Percentiles rank a stretch among this genome's conserved stretches.
Conservation (phyloP, 345 rosid genomes). For the Populus nigra region DNA sequence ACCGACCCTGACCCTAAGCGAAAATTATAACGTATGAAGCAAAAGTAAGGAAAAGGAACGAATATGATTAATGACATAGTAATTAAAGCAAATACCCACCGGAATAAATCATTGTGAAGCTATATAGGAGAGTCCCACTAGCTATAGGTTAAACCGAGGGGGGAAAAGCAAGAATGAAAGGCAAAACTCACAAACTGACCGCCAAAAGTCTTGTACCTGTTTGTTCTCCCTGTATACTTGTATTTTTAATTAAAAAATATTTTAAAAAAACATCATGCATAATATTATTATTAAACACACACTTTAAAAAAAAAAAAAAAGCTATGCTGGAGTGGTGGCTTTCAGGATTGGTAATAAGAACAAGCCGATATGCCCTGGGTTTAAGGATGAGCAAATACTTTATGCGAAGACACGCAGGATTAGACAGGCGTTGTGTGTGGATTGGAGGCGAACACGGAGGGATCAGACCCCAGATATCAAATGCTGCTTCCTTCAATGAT, state of each 20-base stretch:
- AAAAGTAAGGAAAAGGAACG: neutral
- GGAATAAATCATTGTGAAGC: slow-evolving; percentile 15
- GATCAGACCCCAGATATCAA: slow-evolving; percentile 21
- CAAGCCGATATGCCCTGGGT: neutral
- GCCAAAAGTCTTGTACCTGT: neutral
- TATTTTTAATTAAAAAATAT: no score
- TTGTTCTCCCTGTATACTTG: neutral
- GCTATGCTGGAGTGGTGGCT: neutral
- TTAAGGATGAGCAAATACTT: neutral
- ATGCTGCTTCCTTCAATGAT: slow-evolving; percentile 17
- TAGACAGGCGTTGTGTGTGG: slow-evolving; percentile 18
- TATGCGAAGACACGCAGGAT: neutral
- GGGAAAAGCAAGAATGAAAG: neutral
- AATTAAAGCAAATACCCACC: slow-evolving; percentile 15
- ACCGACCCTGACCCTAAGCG: slow-evolving; percentile 15
- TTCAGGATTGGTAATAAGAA: neutral
- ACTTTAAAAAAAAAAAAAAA: neutral
- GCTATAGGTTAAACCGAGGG: neutral
- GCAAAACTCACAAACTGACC: neutral
- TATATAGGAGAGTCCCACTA: slow-evolving; percentile 13
- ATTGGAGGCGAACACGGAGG: slow-evolving; percentile 5
- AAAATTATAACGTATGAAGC: neutral
- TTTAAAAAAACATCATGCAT: no score
- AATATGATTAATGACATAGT: neutral
- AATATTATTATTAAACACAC: no score